A percentile compares a stretch with the other conserved stretches of the same genome.
These are phyloP conservation scores for Bruguiera sexangula DNA, from an alignment of 345 rosid species.

Conservation along the genomic window DNA sequence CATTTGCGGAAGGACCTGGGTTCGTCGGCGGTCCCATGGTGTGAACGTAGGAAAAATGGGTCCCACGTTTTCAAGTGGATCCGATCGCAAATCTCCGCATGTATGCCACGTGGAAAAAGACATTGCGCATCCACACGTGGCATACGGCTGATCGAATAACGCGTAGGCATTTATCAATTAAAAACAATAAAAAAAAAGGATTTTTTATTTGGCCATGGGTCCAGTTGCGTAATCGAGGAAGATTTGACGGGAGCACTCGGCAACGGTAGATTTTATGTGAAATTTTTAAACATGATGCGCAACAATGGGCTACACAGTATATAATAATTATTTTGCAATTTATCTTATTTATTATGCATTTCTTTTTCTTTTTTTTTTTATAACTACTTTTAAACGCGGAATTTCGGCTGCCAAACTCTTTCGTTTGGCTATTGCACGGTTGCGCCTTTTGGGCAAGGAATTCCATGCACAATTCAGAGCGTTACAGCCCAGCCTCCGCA, in stretches of 20 bases:
- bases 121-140: slow-evolving; percentile 24
- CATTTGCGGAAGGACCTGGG: background rate
- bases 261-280: too few species aligned
- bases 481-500: slow-evolving; percentile 16
- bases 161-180: slow-evolving; percentile 21
- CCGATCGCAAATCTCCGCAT: background rate
- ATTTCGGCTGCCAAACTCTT: background rate
- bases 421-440: background rate
- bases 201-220: too few species aligned
- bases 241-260: too few species aligned
- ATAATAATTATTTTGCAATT: background rate
- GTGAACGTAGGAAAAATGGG: slow-evolving; percentile 26
- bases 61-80: background rate
- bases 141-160: slow-evolving; percentile 24
- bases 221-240: too few species aligned
- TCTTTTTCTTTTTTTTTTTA: too few species aligned
- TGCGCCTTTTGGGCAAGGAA: too few species aligned
- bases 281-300: too few species aligned
- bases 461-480: slow-evolving; percentile 26
- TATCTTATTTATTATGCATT: background rate
- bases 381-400: too few species aligned
- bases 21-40: background rate
- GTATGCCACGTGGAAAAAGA: slow-evolving; percentile 32
- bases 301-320: background rate
- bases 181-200: background rate